Evolutionary conservation across 2,329 filamentous ascomycete species (phyloP), one percentile per base, ranked within the genome.

Genomic region (Diaporthe ilicicola): DNA sequence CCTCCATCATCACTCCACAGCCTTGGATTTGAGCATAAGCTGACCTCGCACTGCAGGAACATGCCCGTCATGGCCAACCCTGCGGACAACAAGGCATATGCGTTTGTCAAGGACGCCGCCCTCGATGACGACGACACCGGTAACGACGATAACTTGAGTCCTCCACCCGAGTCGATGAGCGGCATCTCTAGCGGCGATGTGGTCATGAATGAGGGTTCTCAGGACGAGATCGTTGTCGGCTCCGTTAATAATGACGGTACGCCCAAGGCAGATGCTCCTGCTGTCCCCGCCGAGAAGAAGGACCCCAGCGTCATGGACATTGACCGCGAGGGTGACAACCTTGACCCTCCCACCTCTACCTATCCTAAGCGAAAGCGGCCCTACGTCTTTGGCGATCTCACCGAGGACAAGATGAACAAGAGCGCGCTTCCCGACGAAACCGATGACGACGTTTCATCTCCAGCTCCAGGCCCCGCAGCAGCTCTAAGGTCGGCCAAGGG

Each of bases 321-420:
- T 27, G 55, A 68, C 37, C 29, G n/a, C 32, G 56, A 55, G 1
- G 51, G 42, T 32, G 50, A 19, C 19, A 37, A 27, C 10, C 48
- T 13, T 13, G 67, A 27, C 7, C 32, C 50, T 17, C 39, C 50
- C 27, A 9, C 29, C 12, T 24, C 37, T 34, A 42, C n/a, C 24
- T 85, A 86, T 67, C 82, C 85, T 0, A 91, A 90, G 79, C 84
- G 89, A 39, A 91, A 90, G 77, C 85, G 89, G 13, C 79, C 80
- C 1, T 85, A 86, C 0, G 76, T 85, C 44, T 87, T 87, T 73
- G 82, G 83, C 59, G 85, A 88, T 65, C 74, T 86, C 3, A 84
- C 82, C 61, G 86, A 88, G 70, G 83, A 84, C 53, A 85, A 84
- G 74, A 82, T 84, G 65, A 84, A 84, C 61, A 81, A 64, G 24